Evolutionary conservation across 352 stramenopile genomes (phyloP), one percentile per base, ranked within the genome.

Genomic region (Globisporangium nunn): DNA sequence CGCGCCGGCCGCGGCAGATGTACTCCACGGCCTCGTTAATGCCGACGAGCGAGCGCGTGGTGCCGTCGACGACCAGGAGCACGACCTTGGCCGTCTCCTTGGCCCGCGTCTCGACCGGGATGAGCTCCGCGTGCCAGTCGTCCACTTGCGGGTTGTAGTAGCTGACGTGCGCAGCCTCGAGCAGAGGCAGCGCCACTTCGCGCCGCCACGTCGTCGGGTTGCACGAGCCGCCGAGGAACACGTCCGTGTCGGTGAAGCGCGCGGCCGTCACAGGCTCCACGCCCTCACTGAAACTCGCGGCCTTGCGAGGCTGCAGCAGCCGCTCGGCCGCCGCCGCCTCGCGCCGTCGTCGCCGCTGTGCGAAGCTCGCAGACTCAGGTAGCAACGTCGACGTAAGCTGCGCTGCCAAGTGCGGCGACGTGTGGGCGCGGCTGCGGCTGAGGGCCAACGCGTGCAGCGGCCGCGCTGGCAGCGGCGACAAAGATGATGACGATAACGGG

Each of bases 141-240:
- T 95, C 87, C 35, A 96, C 87, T 58, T 96, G 88, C 14, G 88
- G 88, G 56, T 96, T 95, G 62, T 81, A 96, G 64, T 87, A 96
- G 17, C 67, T 72, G 45, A 96, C 78, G 23, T 66, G 58, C 4
- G 78, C 78, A 0, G 62, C 69, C 11, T 89, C 72, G 10, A 96
- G 75, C 43, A 89, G 52, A 14, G 88, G 88, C 14, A 96, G 79
- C 14, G 86, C 84, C 3, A 82, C 63, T 44, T 96, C 87, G 14
- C 65, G 67, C 17, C 88, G 71, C 88, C 88, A 96, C 4, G 80
- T 95, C 56, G 88, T 96, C 35, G 88, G 87, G 65, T 95, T 95
- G 63, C 88, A 96, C 7, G 84, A 93, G 1, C 87, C 88, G 6
- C 75, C 87, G 8, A 94, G 75, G 62, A 96, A 93, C 6, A 95